These are phyloP conservation scores for Chimonanthus salicifolius DNA, from an alignment of 164 flowering plant species.

Conservation along the genomic window DNA sequence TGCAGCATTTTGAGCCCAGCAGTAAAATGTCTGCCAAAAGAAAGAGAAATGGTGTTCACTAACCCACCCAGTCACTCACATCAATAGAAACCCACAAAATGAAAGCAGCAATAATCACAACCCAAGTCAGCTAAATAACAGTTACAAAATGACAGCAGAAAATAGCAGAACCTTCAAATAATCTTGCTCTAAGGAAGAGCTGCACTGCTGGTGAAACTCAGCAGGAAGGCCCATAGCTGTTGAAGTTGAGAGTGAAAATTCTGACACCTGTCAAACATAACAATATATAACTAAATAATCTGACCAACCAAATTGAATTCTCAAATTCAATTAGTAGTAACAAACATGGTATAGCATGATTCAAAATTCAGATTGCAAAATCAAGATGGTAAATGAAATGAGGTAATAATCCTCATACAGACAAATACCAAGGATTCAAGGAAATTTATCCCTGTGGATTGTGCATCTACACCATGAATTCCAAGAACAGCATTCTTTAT, in stretches of 20 bases:
- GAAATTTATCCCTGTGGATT: conserved; percentile 71
- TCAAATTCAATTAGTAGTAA: background rate
- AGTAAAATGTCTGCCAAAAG: conserved; percentile 57
- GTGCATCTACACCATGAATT: conserved; percentile 66
- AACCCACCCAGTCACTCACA: too few species aligned
- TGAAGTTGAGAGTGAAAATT: conserved; percentile 89
- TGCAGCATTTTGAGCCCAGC: conserved; percentile 91
- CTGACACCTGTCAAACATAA: conserved; percentile 59
- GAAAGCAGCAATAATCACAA: background rate
- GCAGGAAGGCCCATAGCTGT: conserved; percentile 91
- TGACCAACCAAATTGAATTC: background rate
- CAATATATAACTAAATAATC: background rate
- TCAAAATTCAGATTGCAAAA: conserved; percentile 1
- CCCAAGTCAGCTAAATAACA: background rate
- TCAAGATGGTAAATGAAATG: background rate
- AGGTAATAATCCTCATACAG: background rate
- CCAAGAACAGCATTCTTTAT: conserved; percentile 69
- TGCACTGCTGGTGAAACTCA: conserved; percentile 91
- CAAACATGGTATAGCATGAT: background rate
- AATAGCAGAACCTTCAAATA: conserved; percentile 62
- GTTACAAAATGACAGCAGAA: background rate
- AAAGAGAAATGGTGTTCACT: background rate
- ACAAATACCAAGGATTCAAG: conserved; percentile 75
- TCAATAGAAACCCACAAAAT: too few species aligned
- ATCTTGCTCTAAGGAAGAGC: conserved; percentile 56